Evolutionary conservation across 2,329 filamentous ascomycete genomes (phyloP).

Genomic region (Simplicillium aogashimaense): DNA sequence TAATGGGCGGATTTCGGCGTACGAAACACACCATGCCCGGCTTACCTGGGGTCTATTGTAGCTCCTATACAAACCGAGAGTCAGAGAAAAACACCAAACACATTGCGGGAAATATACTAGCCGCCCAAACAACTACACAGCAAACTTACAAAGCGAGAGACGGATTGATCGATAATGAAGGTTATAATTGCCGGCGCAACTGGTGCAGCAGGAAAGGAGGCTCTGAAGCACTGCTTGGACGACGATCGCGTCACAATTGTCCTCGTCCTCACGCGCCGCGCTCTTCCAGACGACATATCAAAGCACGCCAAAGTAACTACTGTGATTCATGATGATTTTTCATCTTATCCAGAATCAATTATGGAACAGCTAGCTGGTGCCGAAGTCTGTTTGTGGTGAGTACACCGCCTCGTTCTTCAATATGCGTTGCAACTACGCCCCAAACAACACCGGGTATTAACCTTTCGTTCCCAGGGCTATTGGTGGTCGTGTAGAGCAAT

Average conservation of each 20-base stretch:
- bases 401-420: conserved; percentile 8
- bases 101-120: too few species aligned
- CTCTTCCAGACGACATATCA: conserved; percentile 29
- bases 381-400: conserved; percentile 56
- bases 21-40: too few species aligned
- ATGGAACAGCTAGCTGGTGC: conserved; percentile 34
- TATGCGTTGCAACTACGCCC: too few species aligned
- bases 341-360: conserved; percentile 31
- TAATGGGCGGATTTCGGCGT: too few species aligned
- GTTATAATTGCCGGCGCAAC: conserved; percentile 48
- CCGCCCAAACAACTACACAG: too few species aligned
- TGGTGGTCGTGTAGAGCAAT: conserved; percentile 31
- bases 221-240: conserved; percentile 39
- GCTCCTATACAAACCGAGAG: too few species aligned
- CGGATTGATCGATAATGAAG: conserved; percentile 34
- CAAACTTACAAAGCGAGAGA: too few species aligned
- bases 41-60: too few species aligned
- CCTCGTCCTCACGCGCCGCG: conserved; percentile 38
- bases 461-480: conserved; percentile 22
- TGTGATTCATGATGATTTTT: conserved; percentile 42
- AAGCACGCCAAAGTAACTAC: conserved; percentile 38
- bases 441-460: neutral
- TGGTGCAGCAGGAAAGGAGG: conserved; percentile 44
- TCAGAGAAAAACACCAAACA: too few species aligned
- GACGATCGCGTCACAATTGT: conserved; percentile 40